A percentile compares a stretch with the other conserved stretches of the same genome.
phyloP scores from a whole-genome alignment of 768 basidiomycete genomes.

The Tricholoma hemisulphureum region DNA sequence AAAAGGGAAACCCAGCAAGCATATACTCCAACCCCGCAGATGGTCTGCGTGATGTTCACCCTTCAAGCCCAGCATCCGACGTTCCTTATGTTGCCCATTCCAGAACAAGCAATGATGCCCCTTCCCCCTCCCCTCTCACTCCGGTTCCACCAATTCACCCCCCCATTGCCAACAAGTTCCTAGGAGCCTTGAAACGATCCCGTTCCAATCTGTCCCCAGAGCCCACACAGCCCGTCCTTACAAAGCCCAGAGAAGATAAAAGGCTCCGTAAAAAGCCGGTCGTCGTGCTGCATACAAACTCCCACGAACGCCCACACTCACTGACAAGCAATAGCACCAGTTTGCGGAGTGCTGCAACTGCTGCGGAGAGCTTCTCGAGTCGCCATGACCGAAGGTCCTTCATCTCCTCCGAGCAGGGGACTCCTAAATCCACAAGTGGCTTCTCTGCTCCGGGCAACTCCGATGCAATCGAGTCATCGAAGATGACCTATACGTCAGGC shows the following conservation, averaged over 20 bases:
- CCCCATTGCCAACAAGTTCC: slow-evolving; percentile 63
- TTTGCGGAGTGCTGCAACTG: slow-evolving; percentile 45
- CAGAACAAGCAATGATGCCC: slow-evolving; percentile 48
- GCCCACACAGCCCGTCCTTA: slow-evolving; percentile 30
- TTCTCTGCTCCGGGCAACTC: slow-evolving; percentile 9
- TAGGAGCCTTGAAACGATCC: slow-evolving; percentile 63
- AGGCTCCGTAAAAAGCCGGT: slow-evolving; percentile 7
- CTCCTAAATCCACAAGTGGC: slow-evolving; percentile 9
- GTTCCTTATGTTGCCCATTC: slow-evolving; percentile 49
- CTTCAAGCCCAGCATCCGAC: slow-evolving; percentile 54
- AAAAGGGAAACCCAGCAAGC: slow-evolving; percentile 56
- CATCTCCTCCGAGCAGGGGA: slow-evolving; percentile 9
- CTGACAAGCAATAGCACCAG: slow-evolving; percentile 58
- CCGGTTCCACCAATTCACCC: slow-evolving; percentile 37
- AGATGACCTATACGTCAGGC: slow-evolving; percentile 19
- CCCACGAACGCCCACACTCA: slow-evolving; percentile 49
- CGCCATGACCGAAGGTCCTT: slow-evolving; percentile 16
- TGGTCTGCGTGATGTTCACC: slow-evolving; percentile 36
- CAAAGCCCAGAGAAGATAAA: slow-evolving; percentile 11
- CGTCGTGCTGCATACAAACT: not conserved
- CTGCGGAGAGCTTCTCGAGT: slow-evolving; percentile 30
- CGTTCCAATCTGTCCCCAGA: slow-evolving; percentile 55
- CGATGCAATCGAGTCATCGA: slow-evolving; percentile 28
- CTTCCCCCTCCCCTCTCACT: slow-evolving; percentile 29
- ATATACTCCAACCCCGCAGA: slow-evolving; percentile 55